Evolutionary conservation across 805 yeast genomes (phyloP).

Genomic region (Saccharomycopsis olivae): DNA sequence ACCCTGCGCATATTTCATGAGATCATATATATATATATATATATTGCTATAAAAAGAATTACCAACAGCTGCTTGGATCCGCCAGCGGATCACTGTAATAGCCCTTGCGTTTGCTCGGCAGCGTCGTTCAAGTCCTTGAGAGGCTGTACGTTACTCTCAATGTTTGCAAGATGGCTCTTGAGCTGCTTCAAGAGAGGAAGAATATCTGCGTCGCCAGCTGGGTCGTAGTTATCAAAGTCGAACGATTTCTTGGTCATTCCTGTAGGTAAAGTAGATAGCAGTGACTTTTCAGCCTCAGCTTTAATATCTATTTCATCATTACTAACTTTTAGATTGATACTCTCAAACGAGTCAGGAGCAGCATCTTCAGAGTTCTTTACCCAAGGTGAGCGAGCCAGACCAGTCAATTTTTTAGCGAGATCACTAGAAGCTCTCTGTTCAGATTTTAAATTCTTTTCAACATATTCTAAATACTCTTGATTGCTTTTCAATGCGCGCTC

Average conservation of each 20-base stretch:
- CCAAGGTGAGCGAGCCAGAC: no score
- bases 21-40: no score
- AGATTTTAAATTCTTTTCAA: conserved; percentile 5
- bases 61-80: no score
- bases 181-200: neutral
- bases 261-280: no score
- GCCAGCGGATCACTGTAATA: no score
- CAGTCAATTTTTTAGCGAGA: no score
- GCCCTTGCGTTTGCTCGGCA: no score
- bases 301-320: no score
- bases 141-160: conserved; percentile 7
- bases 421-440: neutral
- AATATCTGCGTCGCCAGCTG: conserved; percentile 6
- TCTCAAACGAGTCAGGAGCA: conserved; percentile 1
- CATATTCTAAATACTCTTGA: conserved; percentile 5
- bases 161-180: conserved; percentile 1
- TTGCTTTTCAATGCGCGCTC: conserved; percentile 3
- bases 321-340: neutral
- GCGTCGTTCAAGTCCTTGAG: conserved; percentile 5
- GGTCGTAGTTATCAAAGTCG: neutral
- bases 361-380: no score
- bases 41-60: no score
- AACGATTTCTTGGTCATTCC: neutral
- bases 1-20: no score
- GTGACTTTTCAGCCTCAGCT: no score